Conservation (phyloP, 805 yeast species). For the Metahyphopichia silvanorum region DNA sequence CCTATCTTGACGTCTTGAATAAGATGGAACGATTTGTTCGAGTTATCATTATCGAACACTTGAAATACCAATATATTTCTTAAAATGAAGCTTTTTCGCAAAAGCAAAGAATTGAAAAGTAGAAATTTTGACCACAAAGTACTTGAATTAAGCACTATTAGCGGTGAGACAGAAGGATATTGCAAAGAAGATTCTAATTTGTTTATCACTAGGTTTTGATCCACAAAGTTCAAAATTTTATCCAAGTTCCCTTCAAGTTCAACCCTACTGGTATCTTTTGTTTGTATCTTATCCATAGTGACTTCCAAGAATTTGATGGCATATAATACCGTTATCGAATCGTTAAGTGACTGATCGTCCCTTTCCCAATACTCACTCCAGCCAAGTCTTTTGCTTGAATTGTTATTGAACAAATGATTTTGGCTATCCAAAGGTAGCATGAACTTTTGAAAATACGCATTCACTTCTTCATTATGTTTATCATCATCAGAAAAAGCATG, state of each 20-base stretch:
- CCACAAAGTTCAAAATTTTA: constrained; percentile 1
- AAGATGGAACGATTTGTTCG: no score
- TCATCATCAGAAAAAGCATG: constrained; percentile 7
- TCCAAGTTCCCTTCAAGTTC: constrained; percentile 4
- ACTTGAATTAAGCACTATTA: no score
- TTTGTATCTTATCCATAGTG: constrained; percentile 9
- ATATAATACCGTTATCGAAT: constrained; percentile 8
- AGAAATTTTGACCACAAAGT: no score
- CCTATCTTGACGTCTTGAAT: no score
- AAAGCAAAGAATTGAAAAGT: no score
- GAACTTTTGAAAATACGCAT: constrained; percentile 8
- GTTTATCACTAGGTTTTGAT: constrained; percentile 2
- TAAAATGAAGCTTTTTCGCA: no score
- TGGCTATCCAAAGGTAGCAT: constrained; percentile 15
- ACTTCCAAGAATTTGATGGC: constrained; percentile 9
- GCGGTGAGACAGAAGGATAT: no score
- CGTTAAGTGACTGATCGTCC: constrained; percentile 3
- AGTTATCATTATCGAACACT: no score
- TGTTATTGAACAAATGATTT: constrained; percentile 5
- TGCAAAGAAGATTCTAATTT: no score
- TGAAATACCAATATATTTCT: no score
- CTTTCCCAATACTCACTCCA: constrained; percentile 7
- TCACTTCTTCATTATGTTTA: constrained; percentile 11
- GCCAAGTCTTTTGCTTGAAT: constrained; percentile 5
- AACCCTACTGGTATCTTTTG: constrained; percentile 1